phyloP scores from a whole-genome alignment of 345 rosid species.

The Eucalyptus coolabah region DNA sequence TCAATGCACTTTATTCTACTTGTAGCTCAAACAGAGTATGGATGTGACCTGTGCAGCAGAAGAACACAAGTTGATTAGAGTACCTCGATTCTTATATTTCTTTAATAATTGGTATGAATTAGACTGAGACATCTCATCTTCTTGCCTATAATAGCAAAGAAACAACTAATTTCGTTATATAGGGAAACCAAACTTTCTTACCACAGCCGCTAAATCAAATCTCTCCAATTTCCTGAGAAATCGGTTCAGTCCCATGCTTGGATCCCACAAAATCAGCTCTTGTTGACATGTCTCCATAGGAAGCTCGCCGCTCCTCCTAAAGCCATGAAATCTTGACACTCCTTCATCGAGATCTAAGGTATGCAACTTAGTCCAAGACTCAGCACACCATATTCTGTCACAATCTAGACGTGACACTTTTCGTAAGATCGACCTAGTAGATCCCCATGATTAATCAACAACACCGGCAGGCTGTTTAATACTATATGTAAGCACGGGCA shows the following conservation, averaged over 20 bases:
- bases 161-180: background rate
- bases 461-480: rapidly evolving
- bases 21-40: background rate
- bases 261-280: background rate
- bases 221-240: background rate
- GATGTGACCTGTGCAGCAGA: background rate
- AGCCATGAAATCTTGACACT: background rate
- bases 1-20: background rate
- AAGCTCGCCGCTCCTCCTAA: background rate
- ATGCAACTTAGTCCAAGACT: background rate
- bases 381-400: background rate
- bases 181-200: background rate
- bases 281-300: background rate
- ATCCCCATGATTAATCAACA: background rate
- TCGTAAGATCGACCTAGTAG: background rate
- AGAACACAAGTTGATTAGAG: background rate
- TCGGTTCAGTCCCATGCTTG: background rate
- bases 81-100: background rate
- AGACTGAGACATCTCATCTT: background rate
- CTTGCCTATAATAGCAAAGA: background rate
- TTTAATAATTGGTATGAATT: background rate
- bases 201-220: background rate
- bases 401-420: background rate
- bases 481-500: background rate
- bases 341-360: background rate